These are phyloP conservation scores for Colletotrichum sp. DNA, from an alignment of 2,329 filamentous ascomycete genomes.

Conservation along the genomic window DNA sequence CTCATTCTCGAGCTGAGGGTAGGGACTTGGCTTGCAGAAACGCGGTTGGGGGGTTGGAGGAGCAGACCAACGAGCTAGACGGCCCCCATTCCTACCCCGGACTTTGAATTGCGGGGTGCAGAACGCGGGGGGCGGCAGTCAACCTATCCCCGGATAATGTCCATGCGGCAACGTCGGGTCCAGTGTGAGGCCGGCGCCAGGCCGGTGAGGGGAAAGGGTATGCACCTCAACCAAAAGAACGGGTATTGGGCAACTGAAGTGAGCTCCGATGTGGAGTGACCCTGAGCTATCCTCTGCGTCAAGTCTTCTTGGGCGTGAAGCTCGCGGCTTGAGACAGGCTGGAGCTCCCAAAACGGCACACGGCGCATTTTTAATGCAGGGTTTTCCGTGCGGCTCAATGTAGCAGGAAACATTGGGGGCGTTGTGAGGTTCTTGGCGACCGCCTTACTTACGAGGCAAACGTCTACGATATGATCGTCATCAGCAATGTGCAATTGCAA, in stretches of 20 bases:
- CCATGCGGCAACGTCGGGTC: slow-evolving; percentile 2
- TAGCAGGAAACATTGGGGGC: background rate
- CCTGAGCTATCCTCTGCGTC: background rate
- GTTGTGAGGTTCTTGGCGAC: background rate
- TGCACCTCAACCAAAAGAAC: background rate
- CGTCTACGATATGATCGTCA: background rate
- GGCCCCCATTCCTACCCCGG: slow-evolving; percentile 10
- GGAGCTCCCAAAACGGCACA: slow-evolving; percentile 1
- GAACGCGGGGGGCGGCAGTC: slow-evolving; percentile 8
- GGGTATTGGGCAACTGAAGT: background rate
- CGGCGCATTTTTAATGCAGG: background rate
- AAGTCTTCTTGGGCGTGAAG: background rate
- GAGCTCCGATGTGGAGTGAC: background rate
- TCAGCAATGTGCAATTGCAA: background rate
- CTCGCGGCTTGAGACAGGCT: background rate
- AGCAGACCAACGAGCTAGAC: background rate
- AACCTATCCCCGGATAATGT: background rate
- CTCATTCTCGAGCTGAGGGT: background rate
- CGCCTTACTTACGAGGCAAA: background rate
- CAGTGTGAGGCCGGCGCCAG: background rate
- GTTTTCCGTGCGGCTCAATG: slow-evolving; percentile 1
- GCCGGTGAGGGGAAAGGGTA: background rate
- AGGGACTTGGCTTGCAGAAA: slow-evolving; percentile 7
- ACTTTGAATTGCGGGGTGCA: slow-evolving; percentile 21
- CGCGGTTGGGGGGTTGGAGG: background rate